Conservation (phyloP, 345 rosid genomes). For the Dovyalis caffra region DNA sequence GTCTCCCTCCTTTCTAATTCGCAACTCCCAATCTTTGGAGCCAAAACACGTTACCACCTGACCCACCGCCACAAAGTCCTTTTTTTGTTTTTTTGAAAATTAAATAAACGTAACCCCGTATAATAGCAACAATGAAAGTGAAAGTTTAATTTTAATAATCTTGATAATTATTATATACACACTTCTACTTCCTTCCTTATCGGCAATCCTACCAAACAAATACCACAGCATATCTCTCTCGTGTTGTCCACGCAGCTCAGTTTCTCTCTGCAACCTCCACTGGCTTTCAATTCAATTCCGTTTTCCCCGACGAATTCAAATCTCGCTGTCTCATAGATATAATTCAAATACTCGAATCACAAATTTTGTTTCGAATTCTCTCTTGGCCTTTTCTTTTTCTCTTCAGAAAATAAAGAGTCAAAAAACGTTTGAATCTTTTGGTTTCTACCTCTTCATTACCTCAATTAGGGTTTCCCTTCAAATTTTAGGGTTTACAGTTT, state of each 20-base stretch:
- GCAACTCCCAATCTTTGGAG: constrained; percentile 11
- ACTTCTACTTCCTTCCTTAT: neutral
- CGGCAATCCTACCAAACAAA: neutral
- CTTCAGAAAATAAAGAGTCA: neutral
- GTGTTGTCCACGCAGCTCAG: neutral
- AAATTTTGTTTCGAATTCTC: neutral
- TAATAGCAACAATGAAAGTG: neutral
- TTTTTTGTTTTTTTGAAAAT: neutral
- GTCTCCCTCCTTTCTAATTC: constrained; percentile 8
- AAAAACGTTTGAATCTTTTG: neutral
- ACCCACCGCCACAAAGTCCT: neutral
- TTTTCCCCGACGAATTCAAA: neutral
- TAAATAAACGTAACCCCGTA: neutral
- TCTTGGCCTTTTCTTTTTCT: neutral
- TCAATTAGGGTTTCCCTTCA: constrained; percentile 16
- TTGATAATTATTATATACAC: neutral
- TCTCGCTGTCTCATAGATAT: neutral
- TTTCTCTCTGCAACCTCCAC: neutral
- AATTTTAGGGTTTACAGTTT: neutral
- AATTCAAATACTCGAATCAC: neutral
- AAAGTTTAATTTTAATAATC: neutral
- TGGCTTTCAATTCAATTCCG: neutral
- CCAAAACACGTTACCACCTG: constrained; percentile 8
- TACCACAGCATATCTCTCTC: neutral
- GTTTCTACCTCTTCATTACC: neutral